Base-by-base conservation (phyloP, 306 rosid species). In the Prunus salicina region DNA sequence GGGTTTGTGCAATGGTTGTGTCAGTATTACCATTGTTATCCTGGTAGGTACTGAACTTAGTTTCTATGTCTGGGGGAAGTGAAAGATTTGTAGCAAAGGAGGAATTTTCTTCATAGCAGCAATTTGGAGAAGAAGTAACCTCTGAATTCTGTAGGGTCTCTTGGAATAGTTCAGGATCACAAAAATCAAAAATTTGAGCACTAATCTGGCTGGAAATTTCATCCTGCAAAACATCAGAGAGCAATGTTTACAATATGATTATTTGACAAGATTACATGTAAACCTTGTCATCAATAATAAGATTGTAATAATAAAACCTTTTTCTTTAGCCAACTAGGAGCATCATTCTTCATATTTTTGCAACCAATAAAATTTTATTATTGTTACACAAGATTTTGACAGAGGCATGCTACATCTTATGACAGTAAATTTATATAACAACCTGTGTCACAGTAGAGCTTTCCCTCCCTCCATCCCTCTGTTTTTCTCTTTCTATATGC, bases 161-260 rank as follows among this genome's bases (percentile, higher is more conserved):
- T 7, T 84, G 87, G 84, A 95, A 95, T 15, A 95, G 77, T 10
- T 89, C 92, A 19, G 86, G 76, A 61, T 92, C 97, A 20, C 88
- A 89, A 38, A 92, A 86, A 28, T 95, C 96, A 43, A 90, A 95
- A 18, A 88, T 69, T 25, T 83, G 89, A 67, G 90, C 89, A 70
- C 87, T 86, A 12, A 92, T 79, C 5, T 93, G 98, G 80, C 95
- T 95, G 25, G 98, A 90, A 75, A 92, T 84, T 68, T 95, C 97
- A 30, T 90, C 97, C 99, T 95, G 96, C 82, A 87, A 73, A 78
- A 66, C 80, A 78, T 46, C 20, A 81, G 66, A 45, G 67, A 43
- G 69, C 82, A 64, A 57, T 76, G 72, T 69, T 83, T 76, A 72
- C 78, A 76, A 30, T 16, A 27, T 27, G 30, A 18, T 14, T 6